Evolutionary conservation across 768 basidiomycete genomes (phyloP), one percentile per base, ranked within the genome.

Genomic region (Neoboletus magnificus): DNA sequence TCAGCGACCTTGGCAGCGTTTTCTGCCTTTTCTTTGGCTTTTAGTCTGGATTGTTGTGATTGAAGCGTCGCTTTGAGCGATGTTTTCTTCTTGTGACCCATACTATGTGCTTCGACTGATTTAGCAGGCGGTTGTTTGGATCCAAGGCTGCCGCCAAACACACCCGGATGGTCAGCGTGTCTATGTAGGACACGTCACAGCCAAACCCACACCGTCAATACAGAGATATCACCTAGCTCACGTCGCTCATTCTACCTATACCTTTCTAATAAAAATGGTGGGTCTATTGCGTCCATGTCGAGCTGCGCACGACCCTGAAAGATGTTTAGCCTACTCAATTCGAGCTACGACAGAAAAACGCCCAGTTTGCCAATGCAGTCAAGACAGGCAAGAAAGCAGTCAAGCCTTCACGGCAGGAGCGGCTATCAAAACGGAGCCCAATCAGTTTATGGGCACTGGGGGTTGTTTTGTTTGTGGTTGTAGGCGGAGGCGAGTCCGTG

Each of bases 341-440:
- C 69, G 90, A 92, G 65, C 79, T 91, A 73, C 85, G 88, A 62
- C 82, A 84, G 66, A 82, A 83, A 71, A 93, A 92, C 71, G 80
- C 79, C 54, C 86, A 91, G 73, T 93, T 93, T 73, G 87, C 86
- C 39, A 82, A 79, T 56, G 83, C 85, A 57, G 85, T 82, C 59
- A 83, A 82, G 59, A 71, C 81, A 36, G 91, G 91, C 63, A 92
- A 90, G 78, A 88, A 89, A 45, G 82, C 87, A 2, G 79, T 82
- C 56, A 86, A 87, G 60, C 77, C 78, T 13, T 91, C 90, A 49
- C 79, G 86, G 56, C 83, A 87, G 62, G 89, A 93, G 55, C 78
- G 77, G 60, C 74, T 88, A 36, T 78, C 79, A 36, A 89, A 90
- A 72, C 79, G 81, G 55, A 89, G 86, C 63, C 89, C 91, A 15